Base-by-base conservation (phyloP, 257 asterid species). In the Scutellaria baicalensis region DNA sequence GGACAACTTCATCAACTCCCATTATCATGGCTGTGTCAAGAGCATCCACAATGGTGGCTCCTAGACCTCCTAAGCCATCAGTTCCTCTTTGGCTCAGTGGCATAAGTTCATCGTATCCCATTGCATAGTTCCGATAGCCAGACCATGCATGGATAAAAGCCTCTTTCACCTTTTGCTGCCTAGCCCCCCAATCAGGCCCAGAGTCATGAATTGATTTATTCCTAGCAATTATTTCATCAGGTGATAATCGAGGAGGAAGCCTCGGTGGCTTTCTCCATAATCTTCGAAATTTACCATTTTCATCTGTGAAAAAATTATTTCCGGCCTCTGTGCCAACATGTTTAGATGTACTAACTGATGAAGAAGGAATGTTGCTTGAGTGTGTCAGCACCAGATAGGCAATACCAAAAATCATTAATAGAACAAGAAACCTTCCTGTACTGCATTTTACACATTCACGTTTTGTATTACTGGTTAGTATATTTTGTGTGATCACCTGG, bases 41-140 rank as follows among this genome's bases (percentile, higher is more conserved):
- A 71, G 99, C 93, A 79, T 94, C 99, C 60, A 91, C 89, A 56
- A 91, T 13, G 6, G 99, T 91, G 71, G 97, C 99, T 74, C 99
- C 97, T 70, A 94, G 77, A 73, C 99, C 97, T 73, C 99, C 97
- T 75, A 94, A 80, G 48, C 96, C 93, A 68, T 94, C 92, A 66
- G 69, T 52, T 68, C 99, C 99, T 77, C 82, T 80, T 27, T 67
- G 84, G 85, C 96, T 94, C 66, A 91, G 50, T 52, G 97, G 99
- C 97, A 91, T 94, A 77, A 94, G 96, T 76, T 94, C 97, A 78
- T 94, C 97, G 70, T 86, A 84, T 39, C 97, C 97, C 96, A 89
- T 94, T 14, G 96, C 87, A 73, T 86, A 79, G 45, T 56, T 64
- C 56, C 73, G 83, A 78, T 94, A 94, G 54, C 97, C 97, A 66